phyloP scores from a whole-genome alignment of 2,329 filamentous ascomycete species.

The Bisporella sp. region DNA sequence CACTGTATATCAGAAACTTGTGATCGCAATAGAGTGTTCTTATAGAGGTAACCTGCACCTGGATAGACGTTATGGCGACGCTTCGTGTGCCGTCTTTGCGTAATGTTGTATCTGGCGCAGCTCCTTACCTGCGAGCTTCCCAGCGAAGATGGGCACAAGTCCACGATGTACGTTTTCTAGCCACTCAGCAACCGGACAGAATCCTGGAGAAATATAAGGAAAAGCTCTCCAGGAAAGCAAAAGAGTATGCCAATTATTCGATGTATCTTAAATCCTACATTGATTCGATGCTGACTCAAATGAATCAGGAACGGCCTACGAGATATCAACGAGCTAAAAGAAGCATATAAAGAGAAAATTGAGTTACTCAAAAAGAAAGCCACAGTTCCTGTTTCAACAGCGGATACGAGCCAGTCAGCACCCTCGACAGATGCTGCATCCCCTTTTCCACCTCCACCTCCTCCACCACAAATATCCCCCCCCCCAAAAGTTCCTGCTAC shows the following conservation, averaged over 20 bases:
- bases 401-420: constrained; percentile 22
- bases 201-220: constrained; percentile 80
- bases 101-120: constrained; percentile 26
- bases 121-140: constrained; percentile 26
- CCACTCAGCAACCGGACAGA: constrained; percentile 63
- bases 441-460: constrained; percentile 25
- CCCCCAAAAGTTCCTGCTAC: constrained; percentile 25
- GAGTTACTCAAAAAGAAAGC: constrained; percentile 61
- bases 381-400: constrained; percentile 40
- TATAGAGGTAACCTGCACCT: too few species aligned
- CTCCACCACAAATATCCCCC: constrained; percentile 23
- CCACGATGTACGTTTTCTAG: constrained; percentile 84
- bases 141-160: constrained; percentile 89
- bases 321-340: constrained; percentile 69
- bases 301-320: constrained; percentile 48
- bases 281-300: constrained; percentile 1
- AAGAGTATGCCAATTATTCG: constrained; percentile 37
- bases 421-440: constrained; percentile 29
- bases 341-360: constrained; percentile 82
- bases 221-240: constrained; percentile 79
- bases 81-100: constrained; percentile 42
- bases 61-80: constrained; percentile 37
- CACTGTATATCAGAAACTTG: too few species aligned
- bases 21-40: too few species aligned
- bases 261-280: background rate